Conservation (phyloP, 202 grass and related monocot species). For the Digitaria exilis region DNA sequence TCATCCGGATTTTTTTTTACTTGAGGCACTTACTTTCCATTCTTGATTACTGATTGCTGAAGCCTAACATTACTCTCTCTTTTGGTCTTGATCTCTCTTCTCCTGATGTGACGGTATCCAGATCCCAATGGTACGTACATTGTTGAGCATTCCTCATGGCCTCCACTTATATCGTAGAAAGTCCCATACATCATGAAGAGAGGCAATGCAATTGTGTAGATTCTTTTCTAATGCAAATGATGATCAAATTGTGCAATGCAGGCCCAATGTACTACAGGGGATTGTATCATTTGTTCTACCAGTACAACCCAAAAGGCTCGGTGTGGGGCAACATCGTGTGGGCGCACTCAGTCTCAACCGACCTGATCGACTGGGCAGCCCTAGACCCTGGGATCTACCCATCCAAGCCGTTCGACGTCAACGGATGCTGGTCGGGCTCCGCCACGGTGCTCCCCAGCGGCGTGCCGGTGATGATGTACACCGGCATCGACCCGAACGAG, state of each 20-base stretch:
- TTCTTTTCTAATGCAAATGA: too few relatives aligned
- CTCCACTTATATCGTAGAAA: background rate
- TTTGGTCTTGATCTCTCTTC: background rate
- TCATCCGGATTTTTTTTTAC: background rate
- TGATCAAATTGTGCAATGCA: background rate
- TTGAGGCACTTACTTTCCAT: too few relatives aligned
- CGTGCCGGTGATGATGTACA: slow-evolving; percentile 60
- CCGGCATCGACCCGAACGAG: slow-evolving; percentile 49
- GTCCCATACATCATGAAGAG: background rate
- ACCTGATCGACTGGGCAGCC: slow-evolving; percentile 70
- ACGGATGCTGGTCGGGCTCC: slow-evolving; percentile 81
- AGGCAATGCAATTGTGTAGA: too few relatives aligned
- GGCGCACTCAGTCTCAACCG: slow-evolving; percentile 66
- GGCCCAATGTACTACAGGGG: slow-evolving; percentile 76
- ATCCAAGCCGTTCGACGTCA: slow-evolving; percentile 50
- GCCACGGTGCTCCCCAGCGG: slow-evolving; percentile 56
- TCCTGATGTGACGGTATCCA: background rate
- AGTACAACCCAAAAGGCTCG: slow-evolving; percentile 65
- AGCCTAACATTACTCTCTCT: too few relatives aligned
- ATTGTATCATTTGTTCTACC: slow-evolving; percentile 70
- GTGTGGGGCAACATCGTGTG: slow-evolving; percentile 75
- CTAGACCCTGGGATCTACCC: slow-evolving; percentile 56
- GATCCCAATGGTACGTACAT: slow-evolving; percentile 49
- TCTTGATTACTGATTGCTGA: background rate
- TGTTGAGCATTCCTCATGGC: background rate